Percentiles rank a stretch among this genome's conserved stretches.
These are phyloP conservation scores for Irpex sp. DNA, from an alignment of 1,284 basidiomycete species.

Conservation along the genomic window DNA sequence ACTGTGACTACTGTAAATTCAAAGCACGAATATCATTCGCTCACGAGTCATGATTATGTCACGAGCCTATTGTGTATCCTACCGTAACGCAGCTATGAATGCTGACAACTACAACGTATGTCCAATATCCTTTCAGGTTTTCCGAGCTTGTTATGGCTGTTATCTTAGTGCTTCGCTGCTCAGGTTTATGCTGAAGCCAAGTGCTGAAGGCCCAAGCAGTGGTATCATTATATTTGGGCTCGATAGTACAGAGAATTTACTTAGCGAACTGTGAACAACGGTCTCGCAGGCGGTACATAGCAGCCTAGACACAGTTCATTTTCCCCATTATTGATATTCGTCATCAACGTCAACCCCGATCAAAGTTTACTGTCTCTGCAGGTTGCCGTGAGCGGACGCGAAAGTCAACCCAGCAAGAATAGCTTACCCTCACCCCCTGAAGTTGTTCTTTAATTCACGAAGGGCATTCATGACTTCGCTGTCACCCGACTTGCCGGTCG, in stretches of 20 bases:
- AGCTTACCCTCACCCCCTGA: constrained; percentile 42
- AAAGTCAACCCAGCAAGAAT: background rate
- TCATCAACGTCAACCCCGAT: background rate
- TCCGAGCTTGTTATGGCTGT: background rate
- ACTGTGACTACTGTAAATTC: too few species aligned
- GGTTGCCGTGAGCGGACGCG: background rate
- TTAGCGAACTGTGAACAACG: too few species aligned
- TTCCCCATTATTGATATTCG: background rate
- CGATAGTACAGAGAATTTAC: too few species aligned
- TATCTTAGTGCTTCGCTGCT: too few species aligned
- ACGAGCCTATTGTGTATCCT: too few species aligned
- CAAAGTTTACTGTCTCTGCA: background rate
- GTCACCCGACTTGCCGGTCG: constrained; percentile 46
- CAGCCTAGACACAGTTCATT: background rate
- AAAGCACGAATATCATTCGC: background rate
- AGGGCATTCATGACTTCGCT: constrained; percentile 70
- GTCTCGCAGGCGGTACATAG: background rate
- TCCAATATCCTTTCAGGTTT: background rate
- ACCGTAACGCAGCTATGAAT: too few species aligned
- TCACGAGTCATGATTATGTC: background rate
- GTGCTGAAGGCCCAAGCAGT: too few species aligned
- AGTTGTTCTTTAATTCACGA: constrained; percentile 83
- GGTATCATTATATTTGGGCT: too few species aligned
- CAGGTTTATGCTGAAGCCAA: too few species aligned
- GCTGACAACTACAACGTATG: background rate